Evolutionary conservation across 73 alveolate genomes (phyloP).

Genomic region (Symbiodinium natans): DNA sequence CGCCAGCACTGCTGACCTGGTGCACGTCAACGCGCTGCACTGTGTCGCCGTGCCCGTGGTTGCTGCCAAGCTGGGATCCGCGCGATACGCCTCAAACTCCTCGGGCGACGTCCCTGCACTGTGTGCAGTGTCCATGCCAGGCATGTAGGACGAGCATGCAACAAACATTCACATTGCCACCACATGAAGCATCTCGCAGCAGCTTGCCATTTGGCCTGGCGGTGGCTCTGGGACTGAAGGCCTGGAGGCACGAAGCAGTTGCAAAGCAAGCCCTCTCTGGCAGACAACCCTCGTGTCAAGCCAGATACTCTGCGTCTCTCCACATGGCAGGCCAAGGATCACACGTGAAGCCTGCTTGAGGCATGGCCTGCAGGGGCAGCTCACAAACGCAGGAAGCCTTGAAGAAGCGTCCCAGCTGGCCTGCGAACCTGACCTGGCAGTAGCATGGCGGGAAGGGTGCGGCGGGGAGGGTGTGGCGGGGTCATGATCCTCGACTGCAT

Average conservation of each 20-base stretch:
- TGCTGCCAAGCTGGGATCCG: not conserved
- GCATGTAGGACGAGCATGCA: not conserved
- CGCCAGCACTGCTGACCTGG: conserved; percentile 85
- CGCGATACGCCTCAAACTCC: conserved; percentile 68
- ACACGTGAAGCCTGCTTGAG: conserved; percentile 9
- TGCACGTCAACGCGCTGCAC: not conserved
- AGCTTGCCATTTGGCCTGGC: conserved; percentile 13
- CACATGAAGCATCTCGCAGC: not conserved
- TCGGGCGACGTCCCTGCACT: conserved; percentile 53
- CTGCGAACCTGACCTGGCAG: not conserved
- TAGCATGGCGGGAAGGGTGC: no score
- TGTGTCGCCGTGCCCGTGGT: no score
- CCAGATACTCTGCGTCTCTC: no score
- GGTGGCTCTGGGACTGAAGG: conserved; percentile 77
- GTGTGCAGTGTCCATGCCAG: no score
- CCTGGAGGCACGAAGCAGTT: not conserved
- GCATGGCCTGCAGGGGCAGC: not conserved
- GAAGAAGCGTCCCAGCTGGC: not conserved
- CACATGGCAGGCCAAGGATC: not conserved
- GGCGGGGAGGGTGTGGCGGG: no score
- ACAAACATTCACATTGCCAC: not conserved
- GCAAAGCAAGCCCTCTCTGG: no score
- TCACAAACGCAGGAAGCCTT: no score
- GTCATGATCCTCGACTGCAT: no score
- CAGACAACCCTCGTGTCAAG: no score